These are phyloP conservation scores for Hirsutella thompsonii DNA, from an alignment of 2,329 filamentous ascomycete genomes.

Conservation along the genomic window DNA sequence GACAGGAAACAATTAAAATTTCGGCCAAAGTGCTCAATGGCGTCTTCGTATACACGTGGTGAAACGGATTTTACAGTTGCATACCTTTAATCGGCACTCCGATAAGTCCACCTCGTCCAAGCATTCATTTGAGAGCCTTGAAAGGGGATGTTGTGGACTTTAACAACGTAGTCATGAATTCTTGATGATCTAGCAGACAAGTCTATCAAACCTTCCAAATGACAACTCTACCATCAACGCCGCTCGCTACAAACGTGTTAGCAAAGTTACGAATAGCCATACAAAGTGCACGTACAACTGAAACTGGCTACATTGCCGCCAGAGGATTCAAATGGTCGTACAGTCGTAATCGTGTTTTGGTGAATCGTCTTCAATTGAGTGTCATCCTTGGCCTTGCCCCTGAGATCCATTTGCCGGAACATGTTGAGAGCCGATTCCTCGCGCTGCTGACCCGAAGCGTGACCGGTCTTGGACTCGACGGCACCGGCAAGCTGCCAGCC, in stretches of 20 bases:
- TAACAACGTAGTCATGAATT: too few relatives aligned
- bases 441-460: constrained; percentile 46
- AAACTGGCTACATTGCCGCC: constrained; percentile 61
- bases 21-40: too few relatives aligned
- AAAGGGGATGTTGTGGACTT: too few relatives aligned
- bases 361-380: constrained; percentile 91
- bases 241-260: constrained; percentile 45
- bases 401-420: constrained; percentile 98
- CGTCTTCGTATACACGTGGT: too few relatives aligned
- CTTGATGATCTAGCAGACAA: background rate
- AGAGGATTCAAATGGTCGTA: constrained; percentile 61
- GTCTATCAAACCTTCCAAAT: constrained; percentile 52
- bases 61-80: too few relatives aligned
- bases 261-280: constrained; percentile 11
- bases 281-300: constrained; percentile 48
- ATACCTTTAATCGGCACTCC: too few relatives aligned
- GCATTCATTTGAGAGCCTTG: too few relatives aligned
- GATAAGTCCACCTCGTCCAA: too few relatives aligned
- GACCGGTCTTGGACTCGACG: constrained; percentile 60
- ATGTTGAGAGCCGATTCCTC: constrained; percentile 95
- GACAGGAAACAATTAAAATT: too few relatives aligned
- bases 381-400: constrained; percentile 83
- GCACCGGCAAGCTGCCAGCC: constrained; percentile 81
- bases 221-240: constrained; percentile 71
- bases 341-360: constrained; percentile 86